Conservation (phyloP, 2,329 filamentous ascomycete genomes). For the Colletotrichum lupini region DNA sequence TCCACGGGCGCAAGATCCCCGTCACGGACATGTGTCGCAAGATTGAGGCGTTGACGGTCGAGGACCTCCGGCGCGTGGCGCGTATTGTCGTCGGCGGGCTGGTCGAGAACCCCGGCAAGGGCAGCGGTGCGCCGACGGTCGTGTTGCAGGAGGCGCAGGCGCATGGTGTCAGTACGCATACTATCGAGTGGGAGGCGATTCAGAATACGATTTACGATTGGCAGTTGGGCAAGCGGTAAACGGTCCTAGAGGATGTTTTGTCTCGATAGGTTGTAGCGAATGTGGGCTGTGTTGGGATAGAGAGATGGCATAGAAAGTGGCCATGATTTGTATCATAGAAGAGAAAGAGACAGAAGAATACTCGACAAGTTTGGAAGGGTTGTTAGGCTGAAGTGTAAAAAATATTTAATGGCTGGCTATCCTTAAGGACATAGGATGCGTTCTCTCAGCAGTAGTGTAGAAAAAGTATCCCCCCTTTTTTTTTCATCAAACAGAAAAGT, state of each 20-base stretch:
- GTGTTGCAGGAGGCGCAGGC: constrained; percentile 92
- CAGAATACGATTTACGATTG: constrained; percentile 87
- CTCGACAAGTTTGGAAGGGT: background rate
- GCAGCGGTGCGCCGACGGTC: constrained; percentile 91
- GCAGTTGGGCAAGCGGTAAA: constrained; percentile 74
- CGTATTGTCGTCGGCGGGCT: constrained; percentile 80
- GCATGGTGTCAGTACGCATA: constrained; percentile 73
- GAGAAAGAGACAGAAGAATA: background rate
- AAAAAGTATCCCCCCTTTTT: background rate
- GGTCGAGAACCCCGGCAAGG: constrained; percentile 78
- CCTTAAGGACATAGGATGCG: background rate
- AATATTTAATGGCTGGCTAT: background rate
- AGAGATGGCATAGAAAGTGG: background rate
- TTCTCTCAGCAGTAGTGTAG: background rate
- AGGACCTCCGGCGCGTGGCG: constrained; percentile 86
- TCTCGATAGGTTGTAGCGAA: background rate
- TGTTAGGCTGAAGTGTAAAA: background rate
- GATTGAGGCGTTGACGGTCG: constrained; percentile 84
- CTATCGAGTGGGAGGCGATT: constrained; percentile 87
- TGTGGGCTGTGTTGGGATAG: background rate
- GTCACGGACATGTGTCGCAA: constrained; percentile 91
- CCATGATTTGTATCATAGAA: background rate
- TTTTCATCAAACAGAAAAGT: too few species aligned
- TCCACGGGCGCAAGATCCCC: constrained; percentile 92
- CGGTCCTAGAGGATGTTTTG: background rate